Percentiles rank a stretch among this genome's conserved stretches.
Conservation (phyloP, 441 rosid genomes). For the Cnidoscolus chayamansa region DNA sequence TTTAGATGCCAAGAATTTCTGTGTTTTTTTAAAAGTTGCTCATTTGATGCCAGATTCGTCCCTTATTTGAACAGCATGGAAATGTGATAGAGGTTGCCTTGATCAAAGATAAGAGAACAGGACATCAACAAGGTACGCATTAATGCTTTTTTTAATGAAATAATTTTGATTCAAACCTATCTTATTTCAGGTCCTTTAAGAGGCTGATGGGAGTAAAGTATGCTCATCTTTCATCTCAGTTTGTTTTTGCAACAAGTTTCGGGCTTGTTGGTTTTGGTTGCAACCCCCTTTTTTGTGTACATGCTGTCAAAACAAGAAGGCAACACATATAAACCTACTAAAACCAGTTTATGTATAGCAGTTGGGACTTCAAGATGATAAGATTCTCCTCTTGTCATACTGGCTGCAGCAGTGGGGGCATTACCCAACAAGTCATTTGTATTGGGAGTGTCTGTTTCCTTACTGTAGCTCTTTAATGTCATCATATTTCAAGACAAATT, state of each 20-base stretch:
- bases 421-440: slow-evolving; percentile 39
- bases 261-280: slow-evolving; percentile 68
- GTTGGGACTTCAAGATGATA: slow-evolving; percentile 42
- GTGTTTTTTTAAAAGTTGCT: slow-evolving; percentile 2
- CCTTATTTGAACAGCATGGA: slow-evolving; percentile 86
- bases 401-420: slow-evolving; percentile 53
- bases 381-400: slow-evolving; percentile 44
- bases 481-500: slow-evolving; percentile 42
- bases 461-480: slow-evolving; percentile 39
- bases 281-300: slow-evolving; percentile 41
- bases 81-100: slow-evolving; percentile 91
- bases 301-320: slow-evolving; percentile 59
- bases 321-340: slow-evolving; percentile 52
- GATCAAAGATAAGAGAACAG: slow-evolving; percentile 95
- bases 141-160: slow-evolving; percentile 35
- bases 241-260: slow-evolving; percentile 71
- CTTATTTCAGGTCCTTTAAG: slow-evolving; percentile 80
- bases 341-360: slow-evolving; percentile 49
- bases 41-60: slow-evolving; percentile 61
- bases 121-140: slow-evolving; percentile 91
- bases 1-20: not conserved
- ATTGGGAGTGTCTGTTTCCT: slow-evolving; percentile 51
- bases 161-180: slow-evolving; percentile 44
- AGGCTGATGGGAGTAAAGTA: slow-evolving; percentile 92
- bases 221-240: slow-evolving; percentile 78